Base-by-base conservation (phyloP, 177 flowering plant genomes). In the Vitis hybrid region DNA sequence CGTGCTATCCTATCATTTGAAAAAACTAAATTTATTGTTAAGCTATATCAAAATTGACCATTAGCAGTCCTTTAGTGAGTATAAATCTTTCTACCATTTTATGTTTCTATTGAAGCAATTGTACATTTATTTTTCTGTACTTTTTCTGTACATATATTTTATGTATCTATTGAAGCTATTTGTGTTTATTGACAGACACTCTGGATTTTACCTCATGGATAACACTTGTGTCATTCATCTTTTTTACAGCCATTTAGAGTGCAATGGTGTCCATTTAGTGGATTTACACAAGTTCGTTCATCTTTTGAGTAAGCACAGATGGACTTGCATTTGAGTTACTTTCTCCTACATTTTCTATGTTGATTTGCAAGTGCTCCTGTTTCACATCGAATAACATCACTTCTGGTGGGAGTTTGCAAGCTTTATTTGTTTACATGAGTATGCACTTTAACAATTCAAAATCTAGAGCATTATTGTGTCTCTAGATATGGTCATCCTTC, bases 201-300 rank as follows among this genome's bases (percentile, higher is more conserved):
- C 12, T 52, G 33, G 48, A 11, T 50, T 58, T 26, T 15, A 15
- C 22, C 14, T 13, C 58, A 10, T 64, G 13, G 10, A 2, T 60
- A 10, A 71, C 52, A 56, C n/a, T 56, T 63, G 61, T 14, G 33
- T 68, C 14, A 12, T 58, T 53, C 59, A 48, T 72, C 22, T 60
- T 31, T 67, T 33, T 67, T 77, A 66, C 86, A 83, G 86, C 75
- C 80, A 55, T 64, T 75, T 72, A 68, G 77, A 65, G 68, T 75
- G 51, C 84, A 81, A 3, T 81, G 84, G 84, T 78, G 84, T 65
- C 84, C 84, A 12, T 75, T 73, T 22, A 67, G 72, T 70, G 77
- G 77, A 65, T 55, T 78, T 15, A 45, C 79, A 18, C 60, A 68
- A 65, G 10, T 75, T 56, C 77, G 67, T 62, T 71, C 79, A 67